Conservation (phyloP, 805 yeast genomes). For the Candida quercuum region DNA sequence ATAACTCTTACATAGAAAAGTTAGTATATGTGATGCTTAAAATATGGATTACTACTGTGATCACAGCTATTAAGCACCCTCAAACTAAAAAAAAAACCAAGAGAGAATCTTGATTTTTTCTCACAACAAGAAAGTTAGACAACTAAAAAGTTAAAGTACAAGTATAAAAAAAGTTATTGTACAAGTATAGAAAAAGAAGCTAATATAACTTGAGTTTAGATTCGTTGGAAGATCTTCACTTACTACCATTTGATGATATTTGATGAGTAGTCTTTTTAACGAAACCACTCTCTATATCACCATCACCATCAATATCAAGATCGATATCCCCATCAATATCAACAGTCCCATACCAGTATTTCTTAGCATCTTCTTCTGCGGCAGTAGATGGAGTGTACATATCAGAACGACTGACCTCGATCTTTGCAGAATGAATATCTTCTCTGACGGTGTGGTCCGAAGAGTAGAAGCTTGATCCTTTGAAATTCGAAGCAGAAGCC, state of each 20-base stretch:
- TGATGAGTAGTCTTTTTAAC: slow-evolving; percentile 19
- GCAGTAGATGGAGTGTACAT: slow-evolving; percentile 29
- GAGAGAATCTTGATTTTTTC: too few species aligned
- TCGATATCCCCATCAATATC: slow-evolving; percentile 1
- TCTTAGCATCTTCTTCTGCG: slow-evolving; percentile 30
- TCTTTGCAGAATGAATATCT: slow-evolving; percentile 3
- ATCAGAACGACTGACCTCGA: slow-evolving; percentile 7
- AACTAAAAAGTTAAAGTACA: too few species aligned
- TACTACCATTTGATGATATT: not conserved
- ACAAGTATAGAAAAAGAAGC: too few species aligned
- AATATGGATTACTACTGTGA: too few species aligned
- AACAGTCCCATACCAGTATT: slow-evolving; percentile 26
- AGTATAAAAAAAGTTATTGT: too few species aligned
- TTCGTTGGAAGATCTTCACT: not conserved
- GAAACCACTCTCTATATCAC: slow-evolving; percentile 14
- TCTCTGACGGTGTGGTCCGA: slow-evolving; percentile 10
- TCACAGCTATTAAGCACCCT: too few species aligned
- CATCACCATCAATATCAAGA: slow-evolving; percentile 7
- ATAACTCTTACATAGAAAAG: too few species aligned
- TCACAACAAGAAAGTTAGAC: too few species aligned
- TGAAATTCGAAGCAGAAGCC: slow-evolving; percentile 4
- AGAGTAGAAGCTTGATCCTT: slow-evolving; percentile 14
- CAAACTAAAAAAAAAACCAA: too few species aligned
- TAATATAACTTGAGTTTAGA: too few species aligned
- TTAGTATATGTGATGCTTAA: too few species aligned